Conservation (phyloP, 129 eudicot species). For the Lonicera japonica region DNA sequence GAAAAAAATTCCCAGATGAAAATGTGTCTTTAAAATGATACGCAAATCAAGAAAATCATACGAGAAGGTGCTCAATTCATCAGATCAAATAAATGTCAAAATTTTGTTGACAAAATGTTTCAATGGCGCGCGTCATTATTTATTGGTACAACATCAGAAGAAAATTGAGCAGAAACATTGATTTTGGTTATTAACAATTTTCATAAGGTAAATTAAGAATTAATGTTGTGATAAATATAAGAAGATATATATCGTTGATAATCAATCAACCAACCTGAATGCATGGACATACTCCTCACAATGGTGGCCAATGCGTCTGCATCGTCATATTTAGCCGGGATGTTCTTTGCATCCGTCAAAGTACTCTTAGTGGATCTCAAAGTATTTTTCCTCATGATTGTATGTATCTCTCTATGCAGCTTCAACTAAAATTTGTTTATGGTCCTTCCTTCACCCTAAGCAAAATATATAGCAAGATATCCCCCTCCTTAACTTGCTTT, state of each 20-base stretch:
- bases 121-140: not conserved
- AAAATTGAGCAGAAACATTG: not conserved
- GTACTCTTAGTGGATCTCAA: slow-evolving; percentile 32
- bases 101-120: not conserved
- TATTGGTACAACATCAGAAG: not conserved
- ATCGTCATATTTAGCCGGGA: slow-evolving; percentile 16
- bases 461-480: too few relatives aligned
- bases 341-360: slow-evolving; percentile 4
- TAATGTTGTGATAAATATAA: not conserved
- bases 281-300: slow-evolving; percentile 32
- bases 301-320: slow-evolving; percentile 22
- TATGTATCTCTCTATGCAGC: slow-evolving; percentile 14
- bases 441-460: not conserved
- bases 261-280: slow-evolving; percentile 24
- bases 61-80: not conserved
- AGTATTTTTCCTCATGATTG: slow-evolving; percentile 18
- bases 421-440: slow-evolving; percentile 18
- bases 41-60: not conserved
- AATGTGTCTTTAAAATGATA: not conserved
- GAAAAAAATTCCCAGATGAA: not conserved
- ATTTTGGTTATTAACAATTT: too few relatives aligned
- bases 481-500: slow-evolving; percentile 1
- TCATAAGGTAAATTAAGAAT: too few relatives aligned
- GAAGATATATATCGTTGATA: not conserved
- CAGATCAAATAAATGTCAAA: not conserved